These are phyloP conservation scores for Euphrasia confusa DNA, from an alignment of 257 asterid genomes.

Conservation along the genomic window DNA sequence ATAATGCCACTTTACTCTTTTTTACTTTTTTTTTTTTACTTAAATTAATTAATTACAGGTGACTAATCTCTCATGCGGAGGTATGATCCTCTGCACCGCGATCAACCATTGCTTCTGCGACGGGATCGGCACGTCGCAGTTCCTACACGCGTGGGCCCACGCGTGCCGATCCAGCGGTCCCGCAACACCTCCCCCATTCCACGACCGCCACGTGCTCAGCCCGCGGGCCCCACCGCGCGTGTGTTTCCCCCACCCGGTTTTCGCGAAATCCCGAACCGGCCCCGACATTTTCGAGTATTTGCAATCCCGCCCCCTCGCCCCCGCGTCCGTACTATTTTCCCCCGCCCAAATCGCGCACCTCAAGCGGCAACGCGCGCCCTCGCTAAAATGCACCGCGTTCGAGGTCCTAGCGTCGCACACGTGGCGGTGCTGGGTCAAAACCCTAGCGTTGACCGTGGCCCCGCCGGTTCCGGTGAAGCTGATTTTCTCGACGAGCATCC, in stretches of 20 bases:
- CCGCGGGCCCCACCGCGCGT: constrained; percentile 52
- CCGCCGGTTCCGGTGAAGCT: constrained; percentile 43
- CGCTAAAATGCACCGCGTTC: constrained; percentile 64
- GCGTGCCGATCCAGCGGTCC: constrained; percentile 20
- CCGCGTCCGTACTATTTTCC: constrained; percentile 55
- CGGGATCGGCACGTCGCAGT: constrained; percentile 77
- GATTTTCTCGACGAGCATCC: constrained; percentile 51
- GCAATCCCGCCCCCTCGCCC: constrained; percentile 52
- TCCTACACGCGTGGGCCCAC: constrained; percentile 87
- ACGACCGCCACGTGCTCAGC: constrained; percentile 59
- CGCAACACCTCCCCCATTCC: constrained; percentile 36
- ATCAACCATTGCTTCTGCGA: constrained; percentile 77
- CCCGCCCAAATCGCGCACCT: constrained; percentile 49
- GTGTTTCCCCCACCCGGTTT: constrained; percentile 39
- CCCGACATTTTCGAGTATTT: constrained; percentile 40
- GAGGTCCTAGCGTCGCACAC: constrained; percentile 72
- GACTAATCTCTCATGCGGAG: constrained; percentile 70
- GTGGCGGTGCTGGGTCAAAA: constrained; percentile 79
- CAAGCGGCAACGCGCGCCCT: constrained; percentile 57
- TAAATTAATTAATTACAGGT: constrained; percentile 34
- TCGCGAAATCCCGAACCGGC: constrained; percentile 30
- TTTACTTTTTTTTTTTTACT: not conserved
- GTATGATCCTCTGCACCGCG: constrained; percentile 66
- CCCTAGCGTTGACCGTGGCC: constrained; percentile 33
- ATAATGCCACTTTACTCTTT: not conserved